phyloP scores from a whole-genome alignment of 2,329 filamentous ascomycete genomes.

The Colletotrichum siamense region DNA sequence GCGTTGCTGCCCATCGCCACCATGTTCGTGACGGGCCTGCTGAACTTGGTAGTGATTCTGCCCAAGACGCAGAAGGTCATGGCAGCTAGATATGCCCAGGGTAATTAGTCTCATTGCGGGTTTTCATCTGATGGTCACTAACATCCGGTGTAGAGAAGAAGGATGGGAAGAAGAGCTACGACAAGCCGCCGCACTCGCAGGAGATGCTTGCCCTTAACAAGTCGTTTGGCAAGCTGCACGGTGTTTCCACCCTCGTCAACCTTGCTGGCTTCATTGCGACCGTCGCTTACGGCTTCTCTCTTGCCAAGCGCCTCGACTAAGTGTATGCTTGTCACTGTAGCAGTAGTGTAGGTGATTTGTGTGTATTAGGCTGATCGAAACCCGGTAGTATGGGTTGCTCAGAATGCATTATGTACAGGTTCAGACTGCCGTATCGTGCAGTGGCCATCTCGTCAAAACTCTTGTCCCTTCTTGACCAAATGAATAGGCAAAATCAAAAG shows the following conservation, averaged over 20 bases:
- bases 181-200: conserved; percentile 77
- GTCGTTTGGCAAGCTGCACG: conserved; percentile 80
- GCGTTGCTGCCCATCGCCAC: conserved; percentile 73
- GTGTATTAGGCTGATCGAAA: neutral
- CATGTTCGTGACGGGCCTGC: conserved; percentile 72
- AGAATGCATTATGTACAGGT: neutral
- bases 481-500: neutral
- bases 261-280: conserved; percentile 72
- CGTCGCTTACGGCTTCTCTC: conserved; percentile 77
- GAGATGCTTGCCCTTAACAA: conserved; percentile 86
- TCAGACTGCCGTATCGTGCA: neutral
- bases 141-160: conserved; percentile 66
- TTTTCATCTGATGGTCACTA: neutral
- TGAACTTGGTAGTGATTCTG: conserved; percentile 75
- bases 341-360: neutral
- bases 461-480: neutral
- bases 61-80: conserved; percentile 80
- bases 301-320: conserved; percentile 69
- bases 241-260: conserved; percentile 81
- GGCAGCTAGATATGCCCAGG: conserved; percentile 78
- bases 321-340: neutral
- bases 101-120: conserved; percentile 48
- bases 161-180: conserved; percentile 88
- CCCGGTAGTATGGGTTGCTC: neutral
- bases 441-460: neutral